Base-by-base conservation (phyloP, 2,329 filamentous ascomycete genomes). In the Colletotrichum abscissum region DNA sequence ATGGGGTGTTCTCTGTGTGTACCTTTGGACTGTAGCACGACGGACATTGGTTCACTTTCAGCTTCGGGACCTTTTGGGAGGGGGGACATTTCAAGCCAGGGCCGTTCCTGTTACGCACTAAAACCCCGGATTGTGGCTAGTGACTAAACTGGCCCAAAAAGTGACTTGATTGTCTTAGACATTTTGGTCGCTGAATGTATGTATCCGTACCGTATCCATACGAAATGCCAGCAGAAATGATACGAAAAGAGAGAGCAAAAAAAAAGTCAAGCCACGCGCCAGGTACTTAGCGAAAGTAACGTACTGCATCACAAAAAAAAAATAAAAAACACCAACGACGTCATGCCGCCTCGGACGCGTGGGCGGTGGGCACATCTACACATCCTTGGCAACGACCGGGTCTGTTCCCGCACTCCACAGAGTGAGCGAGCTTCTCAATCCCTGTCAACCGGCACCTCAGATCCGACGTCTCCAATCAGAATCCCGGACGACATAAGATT, bases 381-480 rank as follows among this genome's bases (percentile, higher is more conserved):
- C 42, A 49, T 49, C 62, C 67, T 70, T 65, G 60, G 60, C 62
- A 26, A 28, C 54, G 54, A 38, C 60, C 49, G 56, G 70, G 70
- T 11, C 67, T 28, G 60, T 60, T 69, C 60, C 67, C 70, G 60
- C 56, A 35, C 63, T 33, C 22, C 46, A 22, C 16, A 35, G 26
- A 26, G 26, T 26, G 26, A 26, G 42, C 35, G 33, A 35, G 60
- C 60, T 49, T 65, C 33, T 57, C 63, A 7, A 42, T 42, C 38
- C 38, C 16, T 42, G 38, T 42, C 38, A 19, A 42, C n/a, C 72
- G 69, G 72, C 72, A 73, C 64, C 46, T 28, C 60, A 63, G 64
- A 69, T 60, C 72, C 72, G 72, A 74, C 56, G 57, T 14, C 33
- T 4, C 72, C 72, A 74, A 74, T 73, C 69, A 74, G 24, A 19